Evolutionary conservation across 805 yeast species (phyloP), one percentile per base, ranked within the genome.

Genomic region (Saccharomycopsis sp.): DNA sequence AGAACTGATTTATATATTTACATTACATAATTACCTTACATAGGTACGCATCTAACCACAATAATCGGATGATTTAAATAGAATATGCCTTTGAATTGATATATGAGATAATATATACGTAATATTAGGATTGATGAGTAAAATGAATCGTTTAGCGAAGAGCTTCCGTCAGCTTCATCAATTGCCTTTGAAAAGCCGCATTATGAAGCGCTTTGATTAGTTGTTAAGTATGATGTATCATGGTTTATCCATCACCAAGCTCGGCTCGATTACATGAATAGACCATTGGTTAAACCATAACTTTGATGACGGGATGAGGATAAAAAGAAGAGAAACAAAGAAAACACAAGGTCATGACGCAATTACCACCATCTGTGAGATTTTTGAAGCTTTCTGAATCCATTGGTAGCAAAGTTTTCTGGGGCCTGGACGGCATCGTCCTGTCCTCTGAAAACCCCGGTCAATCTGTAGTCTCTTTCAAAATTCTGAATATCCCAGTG

Each of bases 391-490:
- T 68, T 69, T 68, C 70, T 68, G 53, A 65, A 64, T n/a, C 87
- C 79, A 69, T 80, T 83, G n/a, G 88, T 83, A 73, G 85, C 87
- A 78, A 89, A 89, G 35, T 77, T 79, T 61, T 86, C 92, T 44
- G 91, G 90, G 2, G 96, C 96, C 47, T 78, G 73, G 3, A 91
- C 80, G 50, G 76, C 79, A 63, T 82, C 83, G 54, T 78, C 70
- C 69, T 87, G 93, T 44, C 85, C 92, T 68, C 96, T 78, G 67
- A 74, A 77, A 49, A 78, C 76, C 24, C 96, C 96, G 9, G 96
- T 89, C 66, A 89, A 75, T 64, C 93, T 77, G 68, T 79, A 76
- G 71, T 89, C 96, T 67, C 96, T 78, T 63, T 85, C 86, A 73
- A 88, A 75, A 71, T 69, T 72, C 70, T 69, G 73, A 56, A 71